phyloP scores from a whole-genome alignment of 805 yeast genomes.

The Kodamaea fukazawae region DNA sequence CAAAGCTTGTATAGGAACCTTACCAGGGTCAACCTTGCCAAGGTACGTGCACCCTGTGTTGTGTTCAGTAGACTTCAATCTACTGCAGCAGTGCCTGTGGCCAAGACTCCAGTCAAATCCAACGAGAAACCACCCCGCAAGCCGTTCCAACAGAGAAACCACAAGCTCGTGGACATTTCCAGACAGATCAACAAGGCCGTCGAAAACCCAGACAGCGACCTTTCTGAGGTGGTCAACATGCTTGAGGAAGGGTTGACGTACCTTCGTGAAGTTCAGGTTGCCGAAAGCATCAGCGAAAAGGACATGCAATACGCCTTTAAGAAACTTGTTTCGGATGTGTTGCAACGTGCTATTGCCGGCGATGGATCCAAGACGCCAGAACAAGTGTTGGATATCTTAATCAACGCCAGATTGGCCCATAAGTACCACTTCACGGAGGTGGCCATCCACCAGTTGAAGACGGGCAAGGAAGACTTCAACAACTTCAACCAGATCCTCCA shows the following conservation, averaged over 20 bases:
- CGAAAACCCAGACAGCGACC: slow-evolving; percentile 15
- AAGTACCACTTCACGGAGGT: slow-evolving; percentile 26
- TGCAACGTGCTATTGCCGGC: slow-evolving; percentile 18
- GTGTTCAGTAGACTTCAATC: slow-evolving; percentile 10
- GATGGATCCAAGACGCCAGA: slow-evolving; percentile 12
- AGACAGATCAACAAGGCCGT: slow-evolving; percentile 29
- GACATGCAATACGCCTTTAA: slow-evolving; percentile 26
- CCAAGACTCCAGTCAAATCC: background rate
- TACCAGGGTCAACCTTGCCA: slow-evolving; percentile 10
- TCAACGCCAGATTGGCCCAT: slow-evolving; percentile 33
- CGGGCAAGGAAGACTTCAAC: slow-evolving; percentile 6
- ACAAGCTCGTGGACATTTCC: slow-evolving; percentile 34
- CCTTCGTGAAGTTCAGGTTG: slow-evolving; percentile 35
- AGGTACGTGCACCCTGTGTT: slow-evolving; percentile 7
- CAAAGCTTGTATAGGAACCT: slow-evolving; percentile 12
- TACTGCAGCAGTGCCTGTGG: slow-evolving; percentile 5
- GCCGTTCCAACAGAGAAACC: slow-evolving; percentile 11
- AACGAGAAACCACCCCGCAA: background rate
- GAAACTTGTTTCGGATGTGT: slow-evolving; percentile 22
- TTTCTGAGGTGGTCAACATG: slow-evolving; percentile 33
- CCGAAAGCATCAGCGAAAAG: slow-evolving; percentile 29
- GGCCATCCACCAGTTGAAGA: slow-evolving; percentile 19
- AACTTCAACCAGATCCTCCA: slow-evolving; percentile 25
- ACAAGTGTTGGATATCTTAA: slow-evolving; percentile 27
- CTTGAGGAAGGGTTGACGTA: slow-evolving; percentile 41